Evolutionary conservation across 2,329 filamentous ascomycete genomes (phyloP).

Genomic region (Blastomyces gilchristii): DNA sequence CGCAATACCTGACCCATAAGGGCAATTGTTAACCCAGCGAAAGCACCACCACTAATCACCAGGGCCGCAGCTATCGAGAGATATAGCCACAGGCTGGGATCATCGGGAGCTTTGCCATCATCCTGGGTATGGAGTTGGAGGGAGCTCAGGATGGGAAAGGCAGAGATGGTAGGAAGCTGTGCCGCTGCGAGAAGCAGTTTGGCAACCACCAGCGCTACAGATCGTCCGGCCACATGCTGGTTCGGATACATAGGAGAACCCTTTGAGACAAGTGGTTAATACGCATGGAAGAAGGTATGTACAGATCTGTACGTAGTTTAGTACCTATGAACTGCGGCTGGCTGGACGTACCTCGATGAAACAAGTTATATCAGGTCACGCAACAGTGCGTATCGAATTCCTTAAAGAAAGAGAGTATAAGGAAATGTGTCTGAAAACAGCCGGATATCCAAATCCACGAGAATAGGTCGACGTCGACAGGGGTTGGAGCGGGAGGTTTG

Average conservation of each 20-base stretch:
- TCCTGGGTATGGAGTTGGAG: constrained; percentile 21
- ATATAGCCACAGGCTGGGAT: constrained; percentile 68
- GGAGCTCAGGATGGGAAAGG: constrained; percentile 26
- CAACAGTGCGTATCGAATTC: neutral
- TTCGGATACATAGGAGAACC: constrained; percentile 18
- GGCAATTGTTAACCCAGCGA: constrained; percentile 71
- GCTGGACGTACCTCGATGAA: neutral
- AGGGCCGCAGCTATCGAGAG: constrained; percentile 66
- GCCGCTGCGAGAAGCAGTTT: constrained; percentile 32
- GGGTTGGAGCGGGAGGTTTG: neutral
- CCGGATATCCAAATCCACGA: neutral
- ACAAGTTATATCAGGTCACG: neutral
- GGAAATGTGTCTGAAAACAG: neutral
- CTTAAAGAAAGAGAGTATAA: neutral
- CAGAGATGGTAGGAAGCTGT: constrained; percentile 31
- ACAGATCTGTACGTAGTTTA: neutral
- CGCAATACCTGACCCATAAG: constrained; percentile 51
- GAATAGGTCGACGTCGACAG: neutral
- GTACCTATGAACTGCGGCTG: neutral
- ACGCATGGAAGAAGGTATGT: neutral
- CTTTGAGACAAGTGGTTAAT: neutral
- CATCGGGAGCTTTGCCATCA: constrained; percentile 44
- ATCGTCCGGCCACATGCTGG: constrained; percentile 29
- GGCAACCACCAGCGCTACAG: constrained; percentile 31
- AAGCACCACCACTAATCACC: constrained; percentile 80